Base-by-base conservation (phyloP, 2,329 filamentous ascomycete genomes). In the Geosmithia flava region DNA sequence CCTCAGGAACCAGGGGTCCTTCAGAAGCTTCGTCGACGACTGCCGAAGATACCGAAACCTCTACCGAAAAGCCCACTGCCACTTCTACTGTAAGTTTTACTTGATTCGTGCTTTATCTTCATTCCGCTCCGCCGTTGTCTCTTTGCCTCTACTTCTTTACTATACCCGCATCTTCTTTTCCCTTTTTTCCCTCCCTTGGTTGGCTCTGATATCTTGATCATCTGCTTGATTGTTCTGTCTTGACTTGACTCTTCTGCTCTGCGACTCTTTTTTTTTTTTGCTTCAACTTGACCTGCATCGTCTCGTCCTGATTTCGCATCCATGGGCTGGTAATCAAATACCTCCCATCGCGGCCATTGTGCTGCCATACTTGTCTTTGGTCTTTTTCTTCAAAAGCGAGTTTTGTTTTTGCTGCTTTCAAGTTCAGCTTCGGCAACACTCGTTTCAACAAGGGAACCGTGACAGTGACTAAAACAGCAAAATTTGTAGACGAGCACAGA, bases 1-100 rank as follows among this genome's bases (percentile, higher is more conserved):
- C 82, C 3, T 76, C 77, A 5, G 82, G 83, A 40, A 87, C 82
- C 16, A 53, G 54, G 44, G 59, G 60, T 45, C 52, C 48, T 39
- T 44, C 13, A 16, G 39, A 50, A 16, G 44, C 56, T 7, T 54
- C 59, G 42, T 52, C 58, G 29, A 51, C 60, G 27, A 55, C 54
- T 7, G 45, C 53, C 4, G 49, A 48, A 17, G 33, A 17, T 46
- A 6, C 29, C 13, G 27, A 27, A 7, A 33, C 23, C n/a, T 17
- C 23, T 39, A 17, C 20, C 27, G 3, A 19, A 11, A 11, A 37
- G 15, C 11, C 33, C 33, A 13, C 33, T 13, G 13, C 5, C 3
- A 37, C 33, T 16, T 11, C 33, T 3, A 37, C 33, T 37, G 33
- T 37, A 37, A 37, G 33, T 37, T 13, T 8, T 8, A 27, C 23